These are phyloP conservation scores for Arthonia radiata DNA, from an alignment of 495 filamentous ascomycete species.

Conservation along the genomic window DNA sequence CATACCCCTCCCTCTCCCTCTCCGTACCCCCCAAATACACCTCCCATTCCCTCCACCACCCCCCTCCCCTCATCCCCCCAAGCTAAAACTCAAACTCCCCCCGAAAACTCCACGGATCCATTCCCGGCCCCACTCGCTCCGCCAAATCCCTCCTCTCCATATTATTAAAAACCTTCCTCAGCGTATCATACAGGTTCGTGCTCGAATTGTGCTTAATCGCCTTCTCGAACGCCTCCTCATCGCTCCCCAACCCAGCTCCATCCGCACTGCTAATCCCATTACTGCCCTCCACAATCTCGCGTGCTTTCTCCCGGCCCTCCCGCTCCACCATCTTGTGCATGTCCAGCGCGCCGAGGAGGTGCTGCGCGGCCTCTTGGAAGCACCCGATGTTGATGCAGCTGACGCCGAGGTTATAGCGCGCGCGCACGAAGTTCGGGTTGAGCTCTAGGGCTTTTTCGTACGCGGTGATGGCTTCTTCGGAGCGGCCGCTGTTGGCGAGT, in stretches of 20 bases:
- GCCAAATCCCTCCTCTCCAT: slow-evolving; percentile 77
- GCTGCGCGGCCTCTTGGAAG: slow-evolving; percentile 74
- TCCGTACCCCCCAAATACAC: too few species aligned
- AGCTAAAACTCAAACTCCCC: slow-evolving; percentile 44
- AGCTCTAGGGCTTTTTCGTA: slow-evolving; percentile 80
- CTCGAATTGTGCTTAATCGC: slow-evolving; percentile 77
- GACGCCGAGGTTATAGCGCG: slow-evolving; percentile 89
- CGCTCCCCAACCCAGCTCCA: slow-evolving; percentile 14
- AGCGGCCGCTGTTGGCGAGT: slow-evolving; percentile 76
- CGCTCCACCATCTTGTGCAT: slow-evolving; percentile 92
- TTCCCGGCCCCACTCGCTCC: slow-evolving; percentile 62
- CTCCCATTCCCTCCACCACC: too few species aligned
- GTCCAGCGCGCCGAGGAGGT: slow-evolving; percentile 75
- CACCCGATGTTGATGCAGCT: slow-evolving; percentile 95
- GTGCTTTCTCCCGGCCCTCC: slow-evolving; percentile 56
- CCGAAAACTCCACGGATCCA: slow-evolving; percentile 79
- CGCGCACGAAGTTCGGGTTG: slow-evolving; percentile 85
- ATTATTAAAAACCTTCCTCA: slow-evolving; percentile 76
- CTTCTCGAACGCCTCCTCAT: slow-evolving; percentile 46
- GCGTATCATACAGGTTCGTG: slow-evolving; percentile 84
- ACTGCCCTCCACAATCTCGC: slow-evolving; percentile 21
- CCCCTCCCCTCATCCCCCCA: too few species aligned
- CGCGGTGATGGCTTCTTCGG: slow-evolving; percentile 85
- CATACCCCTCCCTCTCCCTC: too few species aligned
- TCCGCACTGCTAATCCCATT: slow-evolving; percentile 53